Evolutionary conservation across 2,329 filamentous ascomycete species (phyloP).

Genomic region (Ophiostoma sp.): DNA sequence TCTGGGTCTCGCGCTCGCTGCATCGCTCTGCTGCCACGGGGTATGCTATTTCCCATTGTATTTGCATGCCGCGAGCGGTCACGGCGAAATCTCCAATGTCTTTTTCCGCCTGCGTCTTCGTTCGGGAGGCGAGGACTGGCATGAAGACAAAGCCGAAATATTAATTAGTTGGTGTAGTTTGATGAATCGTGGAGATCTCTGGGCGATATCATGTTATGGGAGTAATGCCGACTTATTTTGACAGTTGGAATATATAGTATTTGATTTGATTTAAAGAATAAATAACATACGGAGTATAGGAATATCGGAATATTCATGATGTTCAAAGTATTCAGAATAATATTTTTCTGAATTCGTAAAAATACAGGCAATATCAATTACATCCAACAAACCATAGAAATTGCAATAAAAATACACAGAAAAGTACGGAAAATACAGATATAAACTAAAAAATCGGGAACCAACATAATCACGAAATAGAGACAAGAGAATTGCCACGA

Average conservation of each 20-base stretch:
- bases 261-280: neutral
- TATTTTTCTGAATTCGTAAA: no score
- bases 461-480: neutral
- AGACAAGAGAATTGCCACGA: neutral
- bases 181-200: neutral
- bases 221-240: neutral
- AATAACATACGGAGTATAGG: no score
- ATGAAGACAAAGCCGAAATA: conserved; percentile 5
- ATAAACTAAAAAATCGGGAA: neutral
- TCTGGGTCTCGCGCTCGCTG: conserved; percentile 13
- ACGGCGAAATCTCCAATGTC: neutral
- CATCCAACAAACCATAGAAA: neutral
- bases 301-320: no score
- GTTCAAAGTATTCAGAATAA: neutral
- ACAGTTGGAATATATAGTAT: neutral
- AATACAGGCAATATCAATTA: neutral
- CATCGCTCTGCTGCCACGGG: neutral
- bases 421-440: neutral
- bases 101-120: neutral
- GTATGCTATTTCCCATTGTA: neutral
- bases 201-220: no score
- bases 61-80: neutral
- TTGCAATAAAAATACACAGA: neutral
- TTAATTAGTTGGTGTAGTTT: neutral
- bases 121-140: conserved; percentile 6